phyloP scores from a whole-genome alignment of 352 stramenopile genomes.

The Globisporangium takayamanum region DNA sequence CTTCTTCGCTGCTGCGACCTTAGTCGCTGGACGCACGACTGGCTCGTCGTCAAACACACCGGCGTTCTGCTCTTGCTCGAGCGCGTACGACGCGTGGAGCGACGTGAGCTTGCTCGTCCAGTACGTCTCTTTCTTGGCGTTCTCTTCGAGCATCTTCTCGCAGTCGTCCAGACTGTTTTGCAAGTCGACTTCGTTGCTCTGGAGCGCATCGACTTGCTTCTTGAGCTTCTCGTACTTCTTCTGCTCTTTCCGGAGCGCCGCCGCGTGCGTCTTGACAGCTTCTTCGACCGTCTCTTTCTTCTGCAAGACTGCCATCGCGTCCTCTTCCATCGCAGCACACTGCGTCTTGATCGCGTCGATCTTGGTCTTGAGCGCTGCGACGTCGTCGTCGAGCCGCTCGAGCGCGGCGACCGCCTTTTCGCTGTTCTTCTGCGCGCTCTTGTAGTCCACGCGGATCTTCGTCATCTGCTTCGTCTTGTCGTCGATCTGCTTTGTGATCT shows the following conservation, averaged over 20 bases:
- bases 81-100: conserved; percentile 48
- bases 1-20: conserved; percentile 29
- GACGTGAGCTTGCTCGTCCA: conserved; percentile 73
- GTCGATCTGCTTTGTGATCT: conserved; percentile 80
- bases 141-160: conserved; percentile 91
- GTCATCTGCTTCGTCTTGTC: conserved; percentile 87
- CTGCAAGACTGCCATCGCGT: conserved; percentile 87
- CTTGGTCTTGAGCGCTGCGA: conserved; percentile 58
- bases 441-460: conserved; percentile 80
- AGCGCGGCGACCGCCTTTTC: conserved; percentile 65
- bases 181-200: conserved; percentile 91
- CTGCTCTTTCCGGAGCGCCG: conserved; percentile 67
- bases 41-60: conserved; percentile 57
- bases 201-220: conserved; percentile 87
- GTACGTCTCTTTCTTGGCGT: conserved; percentile 85
- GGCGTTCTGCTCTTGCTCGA: conserved; percentile 73
- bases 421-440: conserved; percentile 73
- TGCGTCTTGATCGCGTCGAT: conserved; percentile 86
- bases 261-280: conserved; percentile 82
- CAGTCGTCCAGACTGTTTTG: conserved; percentile 90
- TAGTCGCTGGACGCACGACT: conserved; percentile 27
- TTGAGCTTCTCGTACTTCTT: conserved; percentile 85
- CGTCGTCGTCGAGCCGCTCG: conserved; percentile 66
- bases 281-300: conserved; percentile 90
- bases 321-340: conserved; percentile 90